Conservation (phyloP, 306 rosid genomes). For the Rosa rugosa region DNA sequence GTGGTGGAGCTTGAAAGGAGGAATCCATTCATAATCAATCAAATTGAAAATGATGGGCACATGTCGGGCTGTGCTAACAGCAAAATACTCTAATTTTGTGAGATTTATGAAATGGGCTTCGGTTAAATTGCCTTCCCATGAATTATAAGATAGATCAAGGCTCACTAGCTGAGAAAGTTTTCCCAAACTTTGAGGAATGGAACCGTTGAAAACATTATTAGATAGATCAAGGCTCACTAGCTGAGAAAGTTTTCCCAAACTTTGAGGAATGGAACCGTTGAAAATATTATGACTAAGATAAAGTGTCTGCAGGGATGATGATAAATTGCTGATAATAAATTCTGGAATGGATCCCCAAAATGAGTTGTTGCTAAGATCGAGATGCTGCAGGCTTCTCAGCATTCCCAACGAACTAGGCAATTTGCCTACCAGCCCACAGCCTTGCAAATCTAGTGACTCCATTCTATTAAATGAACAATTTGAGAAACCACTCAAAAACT, state of each 20-base stretch:
- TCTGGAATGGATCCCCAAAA: slow-evolving; percentile 27
- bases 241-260: slow-evolving; percentile 27
- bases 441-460: background rate
- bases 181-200: slow-evolving; percentile 22
- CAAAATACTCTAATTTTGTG: background rate
- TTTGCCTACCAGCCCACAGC: background rate
- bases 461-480: background rate
- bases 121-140: slow-evolving; percentile 3
- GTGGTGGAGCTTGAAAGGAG: background rate
- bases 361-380: background rate
- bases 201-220: slow-evolving; percentile 15
- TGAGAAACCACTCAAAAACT: slow-evolving; percentile 1
- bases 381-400: background rate
- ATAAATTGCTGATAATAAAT: too few species aligned
- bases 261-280: slow-evolving; percentile 16
- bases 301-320: background rate
- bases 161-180: slow-evolving; percentile 13
- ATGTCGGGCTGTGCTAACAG: too few species aligned
- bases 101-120: slow-evolving; percentile 25
- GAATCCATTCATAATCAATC: slow-evolving; percentile 13
- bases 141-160: background rate
- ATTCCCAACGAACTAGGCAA: slow-evolving; percentile 18
- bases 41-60: background rate
- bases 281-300: background rate
- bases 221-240: background rate